Conservation (phyloP, 441 rosid genomes). For the Euphorbia corollata region DNA sequence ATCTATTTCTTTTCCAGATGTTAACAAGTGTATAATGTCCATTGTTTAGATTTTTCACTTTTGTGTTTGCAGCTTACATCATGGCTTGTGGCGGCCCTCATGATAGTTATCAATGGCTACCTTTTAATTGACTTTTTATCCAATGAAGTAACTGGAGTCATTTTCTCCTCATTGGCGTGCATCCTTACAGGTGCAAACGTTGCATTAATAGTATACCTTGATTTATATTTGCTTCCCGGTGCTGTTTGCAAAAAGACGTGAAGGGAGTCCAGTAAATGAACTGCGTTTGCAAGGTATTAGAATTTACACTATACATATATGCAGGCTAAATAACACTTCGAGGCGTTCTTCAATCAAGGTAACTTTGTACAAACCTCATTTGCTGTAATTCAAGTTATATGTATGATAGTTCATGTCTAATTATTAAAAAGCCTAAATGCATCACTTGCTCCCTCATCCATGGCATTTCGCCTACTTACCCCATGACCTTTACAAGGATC, state of each 20-base stretch:
- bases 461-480: no score
- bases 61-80: conserved; percentile 36
- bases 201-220: conserved; percentile 60
- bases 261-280: conserved; percentile 25
- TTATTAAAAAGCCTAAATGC: no score
- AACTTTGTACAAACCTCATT: conserved; percentile 15
- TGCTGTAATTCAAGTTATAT: not conserved
- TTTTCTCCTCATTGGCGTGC: conserved; percentile 26
- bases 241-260: conserved; percentile 25
- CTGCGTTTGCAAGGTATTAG: conserved; percentile 4
- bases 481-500: no score
- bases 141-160: conserved; percentile 40
- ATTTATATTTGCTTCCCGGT: conserved; percentile 32
- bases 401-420: not conserved
- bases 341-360: not conserved
- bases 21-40: not conserved
- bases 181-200: conserved; percentile 43
- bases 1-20: not conserved
- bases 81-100: conserved; percentile 74
- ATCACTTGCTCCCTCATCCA: no score
- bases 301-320: not conserved
- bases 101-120: conserved; percentile 83
- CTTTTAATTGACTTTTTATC: conserved; percentile 71
- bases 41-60: no score
- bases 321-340: not conserved